Evolutionary conservation across 2,329 filamentous ascomycete species (phyloP), one percentile per base, ranked within the genome.

Genomic region (Fusarium nematophilum): DNA sequence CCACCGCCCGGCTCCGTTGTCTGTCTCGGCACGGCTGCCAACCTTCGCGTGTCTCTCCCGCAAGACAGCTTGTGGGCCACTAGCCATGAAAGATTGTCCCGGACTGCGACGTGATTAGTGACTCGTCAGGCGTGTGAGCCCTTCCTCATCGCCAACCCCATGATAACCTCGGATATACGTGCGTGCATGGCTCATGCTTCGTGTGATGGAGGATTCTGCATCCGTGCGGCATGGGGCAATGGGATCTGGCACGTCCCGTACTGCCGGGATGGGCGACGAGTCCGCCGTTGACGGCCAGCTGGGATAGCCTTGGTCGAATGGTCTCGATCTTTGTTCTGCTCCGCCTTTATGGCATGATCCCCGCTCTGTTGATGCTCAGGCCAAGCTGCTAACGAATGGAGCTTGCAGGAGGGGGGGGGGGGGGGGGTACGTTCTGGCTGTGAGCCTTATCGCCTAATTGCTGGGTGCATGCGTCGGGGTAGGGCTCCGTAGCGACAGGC

Each of bases 341-440:
- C 63, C 67, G 67, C 61, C 67, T 61, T 21, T 57, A 62, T 69
- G 62, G 60, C 62, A 68, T 60, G 66, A 69, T 69, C 66, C 64
- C 66, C 66, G 60, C 60, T 57, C 47, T 38, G 38, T 53, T 43
- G 42, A 60, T 57, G 53, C 53, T 53, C 57, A 51, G 37, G 36
- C 49, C 54, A 57, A 51, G 53, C 52, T 66, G 42, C 48, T 65
- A 66, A 63, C 55, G 58, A 59, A 53, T 48, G 34, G 50, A 64
- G 55, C 61, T 48, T 67, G 59, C 62, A 66, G 54, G 6, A 60
- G 57, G 55, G 57, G 57, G 68, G 60, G n/a, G n/a, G n/a, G n/a
- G n/a, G n/a, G n/a, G n/a, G n/a, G n/a, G n/a, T n/a, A 66, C 60
- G 66, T 66, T 65, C 68, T 52, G 53, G 54, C 50, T 61, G 34